Conservation (phyloP, 352 stramenopile genomes). For the Pythium aquatile region DNA sequence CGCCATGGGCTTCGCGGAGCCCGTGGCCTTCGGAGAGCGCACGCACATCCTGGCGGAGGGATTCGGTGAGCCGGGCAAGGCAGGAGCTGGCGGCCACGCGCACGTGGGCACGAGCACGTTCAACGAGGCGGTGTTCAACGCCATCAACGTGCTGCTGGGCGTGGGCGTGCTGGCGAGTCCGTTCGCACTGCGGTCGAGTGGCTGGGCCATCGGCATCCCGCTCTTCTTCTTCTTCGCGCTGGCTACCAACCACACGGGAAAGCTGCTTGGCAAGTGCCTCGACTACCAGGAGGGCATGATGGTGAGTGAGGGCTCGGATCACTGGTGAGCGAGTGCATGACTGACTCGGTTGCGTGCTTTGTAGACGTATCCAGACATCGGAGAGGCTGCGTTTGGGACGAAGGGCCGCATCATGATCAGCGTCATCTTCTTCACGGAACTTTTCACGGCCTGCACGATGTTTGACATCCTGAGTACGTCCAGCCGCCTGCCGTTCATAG, state of each 20-base stretch:
- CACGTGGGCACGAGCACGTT: constrained; percentile 61
- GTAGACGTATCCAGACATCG: constrained; percentile 79
- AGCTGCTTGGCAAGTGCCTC: constrained; percentile 78
- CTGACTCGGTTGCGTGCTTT: neutral
- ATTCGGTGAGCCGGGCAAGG: constrained; percentile 16
- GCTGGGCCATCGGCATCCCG: constrained; percentile 60
- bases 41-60: constrained; percentile 38
- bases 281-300: constrained; percentile 81
- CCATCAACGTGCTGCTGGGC: constrained; percentile 85
- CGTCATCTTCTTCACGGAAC: constrained; percentile 79
- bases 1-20: constrained; percentile 32
- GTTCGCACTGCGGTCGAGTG: constrained; percentile 78
- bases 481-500: neutral
- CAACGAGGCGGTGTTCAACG: constrained; percentile 77
- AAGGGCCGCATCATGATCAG: constrained; percentile 67
- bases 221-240: constrained; percentile 84
- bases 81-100: constrained; percentile 1
- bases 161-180: constrained; percentile 83
- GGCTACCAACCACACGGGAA: constrained; percentile 86
- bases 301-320: constrained; percentile 20
- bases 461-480: constrained; percentile 77
- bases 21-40: constrained; percentile 45
- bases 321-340: neutral
- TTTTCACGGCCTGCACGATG: constrained; percentile 80
- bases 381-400: constrained; percentile 76